These are phyloP conservation scores for Arabis hirsuta DNA, from an alignment of 345 rosid species.

Conservation along the genomic window DNA sequence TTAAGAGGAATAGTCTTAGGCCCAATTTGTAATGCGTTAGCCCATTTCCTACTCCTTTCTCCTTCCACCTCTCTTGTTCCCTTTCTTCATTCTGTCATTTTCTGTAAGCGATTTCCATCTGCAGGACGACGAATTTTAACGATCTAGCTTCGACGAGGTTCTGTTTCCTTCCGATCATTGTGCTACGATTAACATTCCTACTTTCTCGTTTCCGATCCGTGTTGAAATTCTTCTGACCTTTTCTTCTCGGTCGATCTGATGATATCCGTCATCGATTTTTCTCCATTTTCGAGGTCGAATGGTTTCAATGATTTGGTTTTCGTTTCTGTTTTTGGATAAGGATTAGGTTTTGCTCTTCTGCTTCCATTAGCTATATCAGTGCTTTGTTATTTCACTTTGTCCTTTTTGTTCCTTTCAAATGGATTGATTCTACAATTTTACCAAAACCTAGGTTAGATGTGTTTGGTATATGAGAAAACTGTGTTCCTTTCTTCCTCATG, in stretches of 20 bases:
- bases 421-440: background rate
- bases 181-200: background rate
- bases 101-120: constrained; percentile 18
- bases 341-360: background rate
- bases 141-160: constrained; percentile 36
- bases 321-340: background rate
- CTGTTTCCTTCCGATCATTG: constrained; percentile 25
- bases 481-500: background rate
- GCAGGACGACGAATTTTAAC: constrained; percentile 25
- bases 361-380: background rate
- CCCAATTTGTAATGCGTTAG: constrained; percentile 4
- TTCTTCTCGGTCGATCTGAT: constrained; percentile 22
- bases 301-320: background rate
- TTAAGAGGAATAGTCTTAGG: background rate
- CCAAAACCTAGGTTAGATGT: background rate
- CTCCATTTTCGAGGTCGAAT: background rate
- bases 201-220: background rate
- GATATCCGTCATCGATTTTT: background rate
- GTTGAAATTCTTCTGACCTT: background rate
- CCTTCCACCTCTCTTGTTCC: background rate
- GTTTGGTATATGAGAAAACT: background rate
- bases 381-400: no score
- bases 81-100: constrained; percentile 5
- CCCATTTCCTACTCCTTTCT: constrained; percentile 26
- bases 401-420: background rate